These are phyloP conservation scores for Stachybotrys elegans DNA, from an alignment of 2,329 filamentous ascomycete species.

Conservation along the genomic window DNA sequence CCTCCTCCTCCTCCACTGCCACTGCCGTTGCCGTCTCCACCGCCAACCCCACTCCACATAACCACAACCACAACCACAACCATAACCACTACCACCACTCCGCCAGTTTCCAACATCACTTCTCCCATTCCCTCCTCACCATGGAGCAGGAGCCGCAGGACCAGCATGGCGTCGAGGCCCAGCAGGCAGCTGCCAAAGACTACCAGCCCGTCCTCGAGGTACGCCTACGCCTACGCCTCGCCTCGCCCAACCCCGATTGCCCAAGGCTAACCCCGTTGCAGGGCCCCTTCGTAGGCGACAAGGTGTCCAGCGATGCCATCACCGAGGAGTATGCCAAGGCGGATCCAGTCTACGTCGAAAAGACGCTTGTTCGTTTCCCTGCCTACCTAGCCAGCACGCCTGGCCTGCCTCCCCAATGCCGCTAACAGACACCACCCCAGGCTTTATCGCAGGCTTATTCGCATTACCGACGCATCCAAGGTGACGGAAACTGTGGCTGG, in stretches of 20 bases:
- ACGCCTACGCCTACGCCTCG: slow-evolving; percentile 20
- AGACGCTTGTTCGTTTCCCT: slow-evolving; percentile 67
- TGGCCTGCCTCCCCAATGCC: too few species aligned
- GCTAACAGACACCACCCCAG: too few species aligned
- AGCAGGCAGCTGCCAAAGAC: slow-evolving; percentile 55
- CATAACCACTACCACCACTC: neutral
- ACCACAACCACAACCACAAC: neutral
- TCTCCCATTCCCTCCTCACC: neutral
- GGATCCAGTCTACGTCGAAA: slow-evolving; percentile 77
- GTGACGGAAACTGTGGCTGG: slow-evolving; percentile 97
- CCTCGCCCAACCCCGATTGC: slow-evolving; percentile 1
- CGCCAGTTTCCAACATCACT: too few species aligned
- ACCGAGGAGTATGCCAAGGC: slow-evolving; percentile 83
- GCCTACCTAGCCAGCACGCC: too few species aligned
- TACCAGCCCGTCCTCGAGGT: slow-evolving; percentile 56
- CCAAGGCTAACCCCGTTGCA: slow-evolving; percentile 32
- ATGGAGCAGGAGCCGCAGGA: slow-evolving; percentile 15
- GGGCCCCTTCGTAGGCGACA: slow-evolving; percentile 79
- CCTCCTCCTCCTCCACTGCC: slow-evolving; percentile 6
- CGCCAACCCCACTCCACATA: neutral
- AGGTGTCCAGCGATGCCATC: slow-evolving; percentile 71
- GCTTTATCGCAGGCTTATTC: slow-evolving; percentile 78
- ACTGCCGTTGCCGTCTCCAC: neutral
- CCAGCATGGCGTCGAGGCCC: slow-evolving; percentile 45
- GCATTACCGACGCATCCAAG: slow-evolving; percentile 80